Conservation (phyloP, 805 yeast genomes). For the Candida berthetii region DNA sequence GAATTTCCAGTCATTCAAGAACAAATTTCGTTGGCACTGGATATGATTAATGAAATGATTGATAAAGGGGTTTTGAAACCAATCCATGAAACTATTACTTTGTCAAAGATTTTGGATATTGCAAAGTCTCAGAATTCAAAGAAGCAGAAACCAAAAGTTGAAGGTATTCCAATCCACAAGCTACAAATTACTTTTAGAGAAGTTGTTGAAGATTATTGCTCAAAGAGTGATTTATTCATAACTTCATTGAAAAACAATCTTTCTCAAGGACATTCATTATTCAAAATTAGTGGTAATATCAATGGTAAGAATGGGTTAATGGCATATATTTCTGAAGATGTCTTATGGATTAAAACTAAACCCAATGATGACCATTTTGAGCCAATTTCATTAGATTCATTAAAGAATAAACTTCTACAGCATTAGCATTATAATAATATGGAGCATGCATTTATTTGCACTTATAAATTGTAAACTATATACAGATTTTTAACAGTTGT, state of each 20-base stretch:
- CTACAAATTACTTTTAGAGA: slow-evolving; percentile 51
- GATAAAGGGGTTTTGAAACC: slow-evolving; percentile 11
- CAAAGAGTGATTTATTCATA: slow-evolving; percentile 33
- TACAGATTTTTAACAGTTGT: neutral
- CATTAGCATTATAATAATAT: neutral
- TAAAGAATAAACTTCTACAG: neutral
- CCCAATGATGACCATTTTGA: slow-evolving; percentile 24
- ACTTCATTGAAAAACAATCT: slow-evolving; percentile 13
- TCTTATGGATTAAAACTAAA: slow-evolving; percentile 43
- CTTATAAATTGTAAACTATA: neutral
- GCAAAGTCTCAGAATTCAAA: neutral
- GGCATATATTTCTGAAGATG: slow-evolving; percentile 58
- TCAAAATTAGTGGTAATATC: slow-evolving; percentile 28
- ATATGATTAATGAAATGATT: slow-evolving; percentile 23
- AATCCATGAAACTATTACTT: slow-evolving; percentile 5
- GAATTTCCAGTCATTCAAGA: slow-evolving; percentile 5
- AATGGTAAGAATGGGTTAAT: slow-evolving; percentile 25
- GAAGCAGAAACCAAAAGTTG: slow-evolving; percentile 6
- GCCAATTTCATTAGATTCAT: slow-evolving; percentile 31
- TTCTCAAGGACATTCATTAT: slow-evolving; percentile 37
- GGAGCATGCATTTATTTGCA: neutral
- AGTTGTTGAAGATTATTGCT: slow-evolving; percentile 58
- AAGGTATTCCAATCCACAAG: slow-evolving; percentile 36
- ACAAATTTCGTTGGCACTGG: slow-evolving; percentile 19
- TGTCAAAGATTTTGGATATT: neutral